These are phyloP conservation scores for Lotmaria passim DNA, from an alignment of 208 protist genomes.

Conservation along the genomic window DNA sequence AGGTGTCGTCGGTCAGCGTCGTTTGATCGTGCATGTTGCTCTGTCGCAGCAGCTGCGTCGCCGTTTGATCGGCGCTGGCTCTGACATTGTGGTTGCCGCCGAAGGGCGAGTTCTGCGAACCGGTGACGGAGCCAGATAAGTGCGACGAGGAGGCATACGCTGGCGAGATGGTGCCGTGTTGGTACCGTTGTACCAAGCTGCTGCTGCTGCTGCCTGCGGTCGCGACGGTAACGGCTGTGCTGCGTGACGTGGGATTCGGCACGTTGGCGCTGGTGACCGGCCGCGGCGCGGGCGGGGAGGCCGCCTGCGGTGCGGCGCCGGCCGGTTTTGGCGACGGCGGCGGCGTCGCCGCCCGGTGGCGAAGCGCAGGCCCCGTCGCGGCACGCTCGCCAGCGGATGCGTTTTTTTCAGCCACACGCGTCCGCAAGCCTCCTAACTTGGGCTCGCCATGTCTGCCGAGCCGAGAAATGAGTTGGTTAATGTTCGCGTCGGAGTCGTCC, in stretches of 20 bases:
- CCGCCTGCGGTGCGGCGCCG: neutral
- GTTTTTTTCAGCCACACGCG: neutral
- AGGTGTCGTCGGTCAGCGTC: neutral
- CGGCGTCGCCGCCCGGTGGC: neutral
- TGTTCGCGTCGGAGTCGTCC: conserved; percentile 32
- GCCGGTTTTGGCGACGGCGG: neutral
- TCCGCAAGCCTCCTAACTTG: neutral
- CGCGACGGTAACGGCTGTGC: neutral
- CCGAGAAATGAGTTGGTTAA: conserved; percentile 15
- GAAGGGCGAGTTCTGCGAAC: conserved; percentile 9
- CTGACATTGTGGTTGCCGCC: conserved; percentile 9
- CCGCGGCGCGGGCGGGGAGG: neutral
- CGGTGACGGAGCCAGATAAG: neutral
- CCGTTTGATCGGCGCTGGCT: neutral
- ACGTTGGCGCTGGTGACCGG: neutral
- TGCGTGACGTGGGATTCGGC: neutral
- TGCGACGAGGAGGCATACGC: conserved; percentile 6
- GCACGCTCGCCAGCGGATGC: too few species aligned
- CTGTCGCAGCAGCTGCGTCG: conserved; percentile 2
- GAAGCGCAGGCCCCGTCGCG: neutral
- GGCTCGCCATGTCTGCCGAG: neutral
- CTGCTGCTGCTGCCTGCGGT: neutral
- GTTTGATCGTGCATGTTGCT: neutral
- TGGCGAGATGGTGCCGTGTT: neutral
- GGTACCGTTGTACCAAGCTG: neutral